Conservation (phyloP, 1,139 yeast species). For the Eremothecium cymbalariae region DNA sequence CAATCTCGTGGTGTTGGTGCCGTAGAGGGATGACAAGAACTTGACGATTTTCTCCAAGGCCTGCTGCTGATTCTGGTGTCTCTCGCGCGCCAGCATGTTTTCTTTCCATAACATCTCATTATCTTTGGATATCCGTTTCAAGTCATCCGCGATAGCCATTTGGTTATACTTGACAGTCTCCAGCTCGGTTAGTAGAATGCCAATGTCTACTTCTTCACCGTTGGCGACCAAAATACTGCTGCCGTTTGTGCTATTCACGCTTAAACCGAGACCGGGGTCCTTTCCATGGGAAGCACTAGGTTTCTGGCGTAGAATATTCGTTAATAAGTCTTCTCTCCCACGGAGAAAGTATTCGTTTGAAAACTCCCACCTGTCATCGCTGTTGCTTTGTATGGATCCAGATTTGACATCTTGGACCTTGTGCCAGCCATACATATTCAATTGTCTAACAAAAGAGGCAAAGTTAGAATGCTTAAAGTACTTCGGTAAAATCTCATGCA, state of each 20-base stretch:
- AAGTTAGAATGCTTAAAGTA: constrained; percentile 92
- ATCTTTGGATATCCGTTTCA: constrained; percentile 73
- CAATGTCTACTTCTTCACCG: constrained; percentile 14
- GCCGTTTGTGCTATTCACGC: constrained; percentile 6
- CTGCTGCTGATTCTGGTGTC: constrained; percentile 77
- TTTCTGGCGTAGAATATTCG: constrained; percentile 52
- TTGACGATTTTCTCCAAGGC: constrained; percentile 82
- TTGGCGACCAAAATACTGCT: constrained; percentile 6
- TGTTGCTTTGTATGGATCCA: constrained; percentile 30
- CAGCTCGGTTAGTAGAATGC: constrained; percentile 52
- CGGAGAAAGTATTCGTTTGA: constrained; percentile 71
- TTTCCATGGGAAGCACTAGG: constrained; percentile 14
- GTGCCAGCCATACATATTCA: constrained; percentile 95
- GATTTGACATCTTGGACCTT: constrained; percentile 57
- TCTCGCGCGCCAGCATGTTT: constrained; percentile 70
- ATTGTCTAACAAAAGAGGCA: constrained; percentile 88
- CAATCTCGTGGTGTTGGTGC: constrained; percentile 11
- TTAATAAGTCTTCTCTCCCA: constrained; percentile 64
- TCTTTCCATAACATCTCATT: constrained; percentile 90
- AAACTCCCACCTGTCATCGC: constrained; percentile 53
- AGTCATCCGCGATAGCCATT: constrained; percentile 70
- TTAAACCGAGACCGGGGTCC: constrained; percentile 8
- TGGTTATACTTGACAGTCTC: constrained; percentile 74
- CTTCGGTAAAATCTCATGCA: constrained; percentile 75
- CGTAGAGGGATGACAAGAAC: constrained; percentile 56